These are phyloP conservation scores for Oldenlandia corymbosa DNA, from an alignment of 257 asterid genomes.

Conservation along the genomic window DNA sequence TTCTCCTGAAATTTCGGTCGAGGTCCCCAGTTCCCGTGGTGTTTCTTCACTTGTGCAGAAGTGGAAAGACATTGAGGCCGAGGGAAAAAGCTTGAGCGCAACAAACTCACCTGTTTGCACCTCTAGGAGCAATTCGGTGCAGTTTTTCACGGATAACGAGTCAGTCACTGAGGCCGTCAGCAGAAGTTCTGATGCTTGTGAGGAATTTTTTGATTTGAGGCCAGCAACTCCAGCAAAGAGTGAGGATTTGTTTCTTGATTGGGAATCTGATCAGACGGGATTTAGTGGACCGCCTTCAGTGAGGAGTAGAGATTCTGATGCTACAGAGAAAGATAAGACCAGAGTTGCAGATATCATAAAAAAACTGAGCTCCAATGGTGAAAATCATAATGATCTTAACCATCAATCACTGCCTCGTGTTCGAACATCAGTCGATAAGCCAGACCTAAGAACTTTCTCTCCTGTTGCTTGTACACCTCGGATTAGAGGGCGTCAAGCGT, in stretches of 20 bases:
- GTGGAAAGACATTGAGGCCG: conserved; percentile 66
- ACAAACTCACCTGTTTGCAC: conserved; percentile 7
- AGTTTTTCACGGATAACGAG: conserved; percentile 7
- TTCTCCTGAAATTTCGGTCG: conserved; percentile 24
- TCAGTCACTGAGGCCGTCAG: conserved; percentile 2
- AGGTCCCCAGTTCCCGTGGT: conserved; percentile 37
- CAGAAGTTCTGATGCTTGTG: conserved; percentile 16
- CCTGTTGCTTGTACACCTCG: conserved; percentile 43
- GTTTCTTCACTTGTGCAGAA: conserved; percentile 74
- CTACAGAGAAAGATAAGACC: conserved; percentile 58
- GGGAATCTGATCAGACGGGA: conserved; percentile 49
- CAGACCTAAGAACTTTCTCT: conserved; percentile 29
- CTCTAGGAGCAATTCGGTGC: conserved; percentile 16
- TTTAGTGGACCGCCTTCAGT: conserved; percentile 35
- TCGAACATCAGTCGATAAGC: conserved; percentile 36
- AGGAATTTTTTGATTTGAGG: conserved; percentile 15
- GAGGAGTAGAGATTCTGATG: conserved; percentile 48
- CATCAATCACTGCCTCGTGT: conserved; percentile 36
- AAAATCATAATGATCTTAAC: conserved; percentile 13
- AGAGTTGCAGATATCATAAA: conserved; percentile 66
- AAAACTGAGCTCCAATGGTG: conserved; percentile 36
- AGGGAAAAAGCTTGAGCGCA: conserved; percentile 17
- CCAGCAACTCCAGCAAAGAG: conserved; percentile 18
- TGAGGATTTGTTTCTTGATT: conserved; percentile 42
- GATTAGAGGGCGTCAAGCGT: conserved; percentile 78